Conservation (phyloP, 148 eudicot species). For the Pouteria glomerata region DNA sequence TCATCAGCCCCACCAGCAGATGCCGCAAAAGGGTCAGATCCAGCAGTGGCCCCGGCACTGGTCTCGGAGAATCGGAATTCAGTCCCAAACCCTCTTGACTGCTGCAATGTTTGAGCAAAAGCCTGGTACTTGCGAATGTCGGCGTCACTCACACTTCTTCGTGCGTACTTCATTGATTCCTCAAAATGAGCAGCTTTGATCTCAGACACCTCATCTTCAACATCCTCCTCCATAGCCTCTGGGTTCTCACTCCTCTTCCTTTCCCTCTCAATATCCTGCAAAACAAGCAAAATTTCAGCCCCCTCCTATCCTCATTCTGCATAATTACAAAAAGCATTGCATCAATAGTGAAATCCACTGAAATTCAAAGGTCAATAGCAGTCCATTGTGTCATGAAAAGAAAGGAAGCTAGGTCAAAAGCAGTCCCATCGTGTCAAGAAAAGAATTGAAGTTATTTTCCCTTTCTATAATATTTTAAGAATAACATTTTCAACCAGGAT, state of each 20-base stretch:
- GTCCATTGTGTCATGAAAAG: background rate
- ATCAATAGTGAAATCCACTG: background rate
- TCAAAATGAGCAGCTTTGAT: conserved; percentile 72
- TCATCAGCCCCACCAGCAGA: conserved; percentile 74
- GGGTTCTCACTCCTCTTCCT: conserved; percentile 63
- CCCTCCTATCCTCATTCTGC: background rate
- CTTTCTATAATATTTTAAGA: too few species aligned
- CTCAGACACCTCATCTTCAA: conserved; percentile 67
- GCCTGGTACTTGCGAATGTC: conserved; percentile 89
- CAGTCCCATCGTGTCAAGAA: too few species aligned
- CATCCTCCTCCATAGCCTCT: conserved; percentile 83
- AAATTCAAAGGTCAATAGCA: background rate
- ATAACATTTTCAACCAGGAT: too few species aligned
- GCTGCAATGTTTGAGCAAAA: conserved; percentile 82
- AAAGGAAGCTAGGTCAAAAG: too few species aligned
- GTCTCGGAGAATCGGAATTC: conserved; percentile 60
- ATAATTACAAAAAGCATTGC: background rate
- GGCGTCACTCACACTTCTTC: conserved; percentile 86
- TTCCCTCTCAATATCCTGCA: conserved; percentile 72
- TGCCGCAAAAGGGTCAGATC: conserved; percentile 55
- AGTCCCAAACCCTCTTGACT: conserved; percentile 72
- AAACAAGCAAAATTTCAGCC: background rate
- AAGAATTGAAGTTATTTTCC: too few species aligned
- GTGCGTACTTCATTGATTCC: conserved; percentile 80
- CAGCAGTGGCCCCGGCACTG: conserved; percentile 26